These are phyloP conservation scores for Metarhizium album DNA, from an alignment of 2,329 filamentous ascomycete genomes.

Conservation along the genomic window DNA sequence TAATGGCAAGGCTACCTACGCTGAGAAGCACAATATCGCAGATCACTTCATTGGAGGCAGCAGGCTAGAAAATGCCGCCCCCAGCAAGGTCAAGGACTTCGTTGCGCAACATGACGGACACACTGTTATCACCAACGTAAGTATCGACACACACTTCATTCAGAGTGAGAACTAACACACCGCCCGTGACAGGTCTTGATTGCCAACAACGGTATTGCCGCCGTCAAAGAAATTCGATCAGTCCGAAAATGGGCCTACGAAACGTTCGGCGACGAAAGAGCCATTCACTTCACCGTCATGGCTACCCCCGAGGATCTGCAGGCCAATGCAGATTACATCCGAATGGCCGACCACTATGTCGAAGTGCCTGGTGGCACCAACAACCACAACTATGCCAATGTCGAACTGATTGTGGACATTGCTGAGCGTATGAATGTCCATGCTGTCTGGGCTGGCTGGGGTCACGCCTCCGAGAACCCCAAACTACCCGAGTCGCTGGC, in stretches of 20 bases:
- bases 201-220: constrained; percentile 98
- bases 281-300: constrained; percentile 99
- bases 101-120: constrained; percentile 82
- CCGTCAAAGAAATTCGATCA: constrained; percentile 97
- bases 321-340: constrained; percentile 97
- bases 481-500: constrained; percentile 93
- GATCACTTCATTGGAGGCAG: constrained; percentile 97
- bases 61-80: constrained; percentile 66
- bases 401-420: constrained; percentile 97
- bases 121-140: constrained; percentile 95
- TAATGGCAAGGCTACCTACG: constrained; percentile 56
- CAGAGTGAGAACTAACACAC: background rate
- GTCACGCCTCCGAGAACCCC: constrained; percentile 97
- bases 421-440: constrained; percentile 98
- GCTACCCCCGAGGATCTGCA: constrained; percentile 94
- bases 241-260: constrained; percentile 99
- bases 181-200: constrained; percentile 65
- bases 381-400: constrained; percentile 99
- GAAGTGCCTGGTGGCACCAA: constrained; percentile 98
- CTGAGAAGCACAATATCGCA: constrained; percentile 71
- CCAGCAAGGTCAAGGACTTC: constrained; percentile 92
- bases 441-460: constrained; percentile 98
- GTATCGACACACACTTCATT: constrained; percentile 20
- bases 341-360: constrained; percentile 99
- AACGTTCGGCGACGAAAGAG: constrained; percentile 94